phyloP scores from a whole-genome alignment of 768 basidiomycete genomes.

The Dacryopinax spathularia region DNA sequence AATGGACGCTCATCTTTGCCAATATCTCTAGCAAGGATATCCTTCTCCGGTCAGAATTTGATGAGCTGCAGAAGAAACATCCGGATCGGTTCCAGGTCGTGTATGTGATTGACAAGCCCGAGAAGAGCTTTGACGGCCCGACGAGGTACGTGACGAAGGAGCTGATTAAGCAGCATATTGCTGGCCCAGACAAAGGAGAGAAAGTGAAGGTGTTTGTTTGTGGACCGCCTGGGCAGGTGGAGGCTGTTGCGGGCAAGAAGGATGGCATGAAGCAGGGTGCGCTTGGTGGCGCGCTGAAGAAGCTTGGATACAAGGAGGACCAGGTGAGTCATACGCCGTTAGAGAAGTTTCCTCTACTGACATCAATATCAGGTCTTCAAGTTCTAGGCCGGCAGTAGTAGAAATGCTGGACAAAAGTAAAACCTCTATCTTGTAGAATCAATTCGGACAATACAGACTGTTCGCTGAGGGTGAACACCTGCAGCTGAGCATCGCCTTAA shows the following conservation, averaged over 20 bases:
- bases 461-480: neutral
- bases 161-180: slow-evolving; percentile 58
- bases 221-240: slow-evolving; percentile 82
- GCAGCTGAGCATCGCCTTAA: neutral
- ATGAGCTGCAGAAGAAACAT: slow-evolving; percentile 50
- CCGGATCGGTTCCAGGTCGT: slow-evolving; percentile 62
- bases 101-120: slow-evolving; percentile 72
- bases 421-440: neutral
- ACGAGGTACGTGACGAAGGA: slow-evolving; percentile 63
- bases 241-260: slow-evolving; percentile 78
- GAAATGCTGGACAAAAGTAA: neutral
- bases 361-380: slow-evolving; percentile 20
- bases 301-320: slow-evolving; percentile 68
- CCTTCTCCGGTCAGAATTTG: slow-evolving; percentile 65
- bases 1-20: slow-evolving; percentile 82
- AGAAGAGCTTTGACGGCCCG: slow-evolving; percentile 41
- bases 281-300: slow-evolving; percentile 68
- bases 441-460: neutral
- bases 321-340: slow-evolving; percentile 40
- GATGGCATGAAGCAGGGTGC: slow-evolving; percentile 76
- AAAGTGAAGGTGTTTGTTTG: slow-evolving; percentile 86
- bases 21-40: slow-evolving; percentile 87
- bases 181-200: slow-evolving; percentile 45
- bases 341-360: neutral
- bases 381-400: slow-evolving; percentile 20